Evolutionary conservation across 306 rosid species (phyloP).

Genomic region (Vigna radiata): DNA sequence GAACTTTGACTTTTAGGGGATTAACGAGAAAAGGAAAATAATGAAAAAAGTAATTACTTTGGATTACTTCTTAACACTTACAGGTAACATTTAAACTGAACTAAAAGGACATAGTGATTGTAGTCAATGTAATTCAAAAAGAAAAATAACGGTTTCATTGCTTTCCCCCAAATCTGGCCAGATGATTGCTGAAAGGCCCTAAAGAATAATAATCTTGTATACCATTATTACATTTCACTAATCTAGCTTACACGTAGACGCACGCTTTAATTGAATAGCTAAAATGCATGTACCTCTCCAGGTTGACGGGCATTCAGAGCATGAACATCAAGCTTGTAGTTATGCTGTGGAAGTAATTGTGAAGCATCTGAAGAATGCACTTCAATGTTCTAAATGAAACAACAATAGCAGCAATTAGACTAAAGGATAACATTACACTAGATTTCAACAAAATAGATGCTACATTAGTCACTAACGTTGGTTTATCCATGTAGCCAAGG

Average conservation of each 20-base stretch:
- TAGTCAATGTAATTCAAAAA: conserved; percentile 12
- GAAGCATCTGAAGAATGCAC: conserved; percentile 85
- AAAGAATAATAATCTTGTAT: conserved; percentile 10
- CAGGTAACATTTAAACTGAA: conserved; percentile 4
- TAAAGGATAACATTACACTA: conserved; percentile 24
- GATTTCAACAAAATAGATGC: conserved; percentile 37
- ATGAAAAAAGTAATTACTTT: conserved; percentile 21
- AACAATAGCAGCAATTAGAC: conserved; percentile 40
- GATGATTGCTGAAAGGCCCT: not conserved
- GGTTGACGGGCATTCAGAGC: conserved; percentile 86
- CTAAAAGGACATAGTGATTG: conserved; percentile 7
- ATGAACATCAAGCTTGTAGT: conserved; percentile 97
- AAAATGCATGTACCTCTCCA: conserved; percentile 74
- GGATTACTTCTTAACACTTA: not conserved
- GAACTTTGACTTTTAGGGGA: conserved; percentile 17
- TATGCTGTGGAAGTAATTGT: conserved; percentile 89
- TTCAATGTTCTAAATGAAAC: conserved; percentile 75
- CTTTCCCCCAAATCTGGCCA: not conserved
- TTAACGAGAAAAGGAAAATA: conserved; percentile 30
- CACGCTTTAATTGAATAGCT: conserved; percentile 34
- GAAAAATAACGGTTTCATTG: conserved; percentile 18
- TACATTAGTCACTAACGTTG: not conserved
- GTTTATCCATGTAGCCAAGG: not conserved
- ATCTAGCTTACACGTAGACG: conserved; percentile 15
- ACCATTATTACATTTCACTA: conserved; percentile 21